Conservation (phyloP, 495 filamentous ascomycete genomes). For the Mytilinidion resinicola region DNA sequence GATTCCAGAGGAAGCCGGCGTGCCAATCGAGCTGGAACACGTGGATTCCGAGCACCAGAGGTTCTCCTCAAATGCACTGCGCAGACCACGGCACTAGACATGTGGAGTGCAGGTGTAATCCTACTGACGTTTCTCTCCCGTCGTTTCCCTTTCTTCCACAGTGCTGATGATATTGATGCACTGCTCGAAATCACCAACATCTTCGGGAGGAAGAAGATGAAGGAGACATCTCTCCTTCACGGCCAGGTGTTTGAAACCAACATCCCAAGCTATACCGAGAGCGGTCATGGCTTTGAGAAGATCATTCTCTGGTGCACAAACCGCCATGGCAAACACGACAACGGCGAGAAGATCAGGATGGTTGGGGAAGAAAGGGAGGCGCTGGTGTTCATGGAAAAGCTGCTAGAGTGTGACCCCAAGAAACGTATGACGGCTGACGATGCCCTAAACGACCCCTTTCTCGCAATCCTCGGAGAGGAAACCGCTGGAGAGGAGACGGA, state of each 20-base stretch:
- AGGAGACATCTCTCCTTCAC: slow-evolving; percentile 70
- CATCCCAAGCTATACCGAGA: slow-evolving; percentile 79
- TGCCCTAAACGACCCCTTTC: slow-evolving; percentile 69
- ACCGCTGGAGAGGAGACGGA: slow-evolving; percentile 17
- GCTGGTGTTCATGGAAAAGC: slow-evolving; percentile 58
- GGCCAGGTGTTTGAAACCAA: slow-evolving; percentile 84
- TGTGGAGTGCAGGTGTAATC: slow-evolving; percentile 95
- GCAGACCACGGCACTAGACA: slow-evolving; percentile 85
- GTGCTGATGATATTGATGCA: slow-evolving; percentile 90
- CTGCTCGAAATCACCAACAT: slow-evolving; percentile 96
- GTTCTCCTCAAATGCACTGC: slow-evolving; percentile 96
- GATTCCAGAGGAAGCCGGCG: slow-evolving; percentile 81
- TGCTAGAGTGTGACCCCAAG: slow-evolving; percentile 65
- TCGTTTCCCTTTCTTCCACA: slow-evolving; percentile 97
- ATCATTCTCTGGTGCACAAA: slow-evolving; percentile 85
- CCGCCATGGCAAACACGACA: slow-evolving; percentile 46
- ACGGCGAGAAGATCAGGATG: slow-evolving; percentile 40
- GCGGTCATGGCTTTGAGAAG: slow-evolving; percentile 81
- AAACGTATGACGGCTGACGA: slow-evolving; percentile 66
- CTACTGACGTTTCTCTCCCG: slow-evolving; percentile 82
- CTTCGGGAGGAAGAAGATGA: slow-evolving; percentile 82
- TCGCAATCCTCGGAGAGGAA: slow-evolving; percentile 16
- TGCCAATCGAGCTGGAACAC: slow-evolving; percentile 91
- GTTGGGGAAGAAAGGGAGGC: slow-evolving; percentile 57
- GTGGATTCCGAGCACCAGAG: slow-evolving; percentile 93